Percentiles rank a stretch among this genome's conserved stretches.
Conservation (phyloP, 441 rosid species). For the Heliophila coronopifolia region DNA sequence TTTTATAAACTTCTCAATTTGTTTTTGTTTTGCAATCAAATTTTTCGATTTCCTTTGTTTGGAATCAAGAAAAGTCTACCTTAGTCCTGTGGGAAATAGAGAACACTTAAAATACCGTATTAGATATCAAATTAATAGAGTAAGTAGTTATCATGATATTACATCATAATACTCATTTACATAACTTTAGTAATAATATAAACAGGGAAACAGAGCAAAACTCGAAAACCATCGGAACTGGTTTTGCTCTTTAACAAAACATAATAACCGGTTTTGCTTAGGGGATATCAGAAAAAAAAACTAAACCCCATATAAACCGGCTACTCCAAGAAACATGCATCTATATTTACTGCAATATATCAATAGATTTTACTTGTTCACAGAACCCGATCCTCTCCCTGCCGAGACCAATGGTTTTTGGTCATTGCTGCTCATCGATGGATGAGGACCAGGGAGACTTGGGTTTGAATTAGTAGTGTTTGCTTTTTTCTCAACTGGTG, state of each 20-base stretch:
- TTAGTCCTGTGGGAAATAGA: not conserved
- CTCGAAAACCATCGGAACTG: conserved; percentile 16
- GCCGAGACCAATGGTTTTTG: conserved; percentile 45
- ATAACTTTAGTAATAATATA: not conserved
- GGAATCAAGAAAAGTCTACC: no score
- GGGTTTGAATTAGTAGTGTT: conserved; percentile 17
- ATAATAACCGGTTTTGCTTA: conserved; percentile 10
- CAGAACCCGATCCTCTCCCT: no score
- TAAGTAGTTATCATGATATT: not conserved
- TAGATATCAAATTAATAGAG: conserved; percentile 6
- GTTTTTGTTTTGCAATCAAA: no score
- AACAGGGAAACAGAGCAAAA: conserved; percentile 9
- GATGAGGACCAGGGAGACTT: conserved; percentile 27
- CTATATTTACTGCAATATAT: conserved; percentile 12
- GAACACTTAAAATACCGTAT: not conserved
- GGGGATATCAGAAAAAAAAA: conserved; percentile 15
- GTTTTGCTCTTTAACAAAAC: conserved; percentile 9
- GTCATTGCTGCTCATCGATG: conserved; percentile 19
- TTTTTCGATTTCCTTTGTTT: no score
- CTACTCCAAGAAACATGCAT: conserved; percentile 8
- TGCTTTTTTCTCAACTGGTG: conserved; percentile 20
- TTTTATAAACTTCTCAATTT: no score
- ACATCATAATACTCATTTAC: not conserved
- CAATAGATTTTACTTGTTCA: no score
- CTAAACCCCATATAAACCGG: conserved; percentile 27